Evolutionary conservation across 345 rosid genomes (phyloP).

Genomic region (Acer yangbiense): DNA sequence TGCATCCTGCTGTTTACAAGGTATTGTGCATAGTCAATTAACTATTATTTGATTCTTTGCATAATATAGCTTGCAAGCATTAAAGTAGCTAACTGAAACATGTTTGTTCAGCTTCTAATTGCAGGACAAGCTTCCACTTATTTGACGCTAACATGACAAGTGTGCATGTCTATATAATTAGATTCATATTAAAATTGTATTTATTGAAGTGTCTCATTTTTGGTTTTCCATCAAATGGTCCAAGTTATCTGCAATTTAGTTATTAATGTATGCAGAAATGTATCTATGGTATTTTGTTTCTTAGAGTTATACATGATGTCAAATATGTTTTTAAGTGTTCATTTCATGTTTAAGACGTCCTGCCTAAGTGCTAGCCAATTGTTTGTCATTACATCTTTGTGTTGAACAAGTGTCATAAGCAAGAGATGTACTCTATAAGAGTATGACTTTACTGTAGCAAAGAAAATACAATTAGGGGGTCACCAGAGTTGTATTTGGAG

Average conservation of each 20-base stretch:
- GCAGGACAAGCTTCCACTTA: neutral
- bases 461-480: too few relatives aligned
- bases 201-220: neutral
- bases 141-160: neutral
- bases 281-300: neutral
- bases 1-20: constrained; percentile 82
- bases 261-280: neutral
- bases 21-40: constrained; percentile 33
- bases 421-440: neutral
- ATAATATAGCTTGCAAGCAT: neutral
- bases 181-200: neutral
- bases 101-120: neutral
- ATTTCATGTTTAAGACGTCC: neutral
- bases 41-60: constrained; percentile 3
- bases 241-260: neutral
- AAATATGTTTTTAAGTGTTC: neutral
- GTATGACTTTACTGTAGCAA: neutral
- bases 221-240: neutral
- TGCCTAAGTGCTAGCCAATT: neutral
- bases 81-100: neutral
- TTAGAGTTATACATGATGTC: neutral
- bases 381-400: neutral
- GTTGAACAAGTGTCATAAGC: neutral
- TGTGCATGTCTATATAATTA: constrained; percentile 1
- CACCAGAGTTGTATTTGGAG: too few relatives aligned